phyloP scores from a whole-genome alignment of 2,329 filamentous ascomycete species.

The Zelopaecilomyces penicillatus region DNA sequence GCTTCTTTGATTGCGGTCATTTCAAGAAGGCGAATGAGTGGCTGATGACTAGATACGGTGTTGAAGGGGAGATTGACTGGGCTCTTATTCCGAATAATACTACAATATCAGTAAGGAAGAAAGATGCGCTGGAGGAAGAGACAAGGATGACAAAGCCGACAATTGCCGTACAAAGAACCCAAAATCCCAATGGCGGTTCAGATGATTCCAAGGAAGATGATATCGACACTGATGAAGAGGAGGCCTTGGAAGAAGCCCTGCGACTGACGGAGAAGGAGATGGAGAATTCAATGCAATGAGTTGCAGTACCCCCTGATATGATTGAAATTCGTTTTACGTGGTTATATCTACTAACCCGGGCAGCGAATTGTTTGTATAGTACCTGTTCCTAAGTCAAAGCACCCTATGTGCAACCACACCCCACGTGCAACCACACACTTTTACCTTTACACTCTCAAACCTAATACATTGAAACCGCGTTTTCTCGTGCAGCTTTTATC shows the following conservation, averaged over 20 bases:
- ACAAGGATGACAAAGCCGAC: too few relatives aligned
- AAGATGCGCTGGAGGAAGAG: conserved; percentile 19
- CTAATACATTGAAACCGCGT: too few relatives aligned
- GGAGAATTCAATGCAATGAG: neutral
- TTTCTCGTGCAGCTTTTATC: too few relatives aligned
- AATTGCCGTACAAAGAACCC: conserved; percentile 19
- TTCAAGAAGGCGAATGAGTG: conserved; percentile 80
- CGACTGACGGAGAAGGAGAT: conserved; percentile 23
- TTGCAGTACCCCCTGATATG: neutral
- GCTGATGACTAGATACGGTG: conserved; percentile 70
- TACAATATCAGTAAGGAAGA: conserved; percentile 18
- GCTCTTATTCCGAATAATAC: conserved; percentile 39
- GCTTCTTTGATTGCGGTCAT: conserved; percentile 78
- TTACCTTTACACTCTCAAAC: too few relatives aligned
- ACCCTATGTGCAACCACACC: too few relatives aligned
- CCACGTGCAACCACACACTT: too few relatives aligned
- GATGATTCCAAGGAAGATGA: conserved; percentile 17
- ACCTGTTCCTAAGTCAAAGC: neutral
- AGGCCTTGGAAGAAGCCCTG: conserved; percentile 28
- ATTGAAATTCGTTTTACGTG: neutral
- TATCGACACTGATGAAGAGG: conserved; percentile 28
- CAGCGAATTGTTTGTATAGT: neutral
- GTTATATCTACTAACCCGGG: neutral
- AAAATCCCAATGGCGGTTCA: conserved; percentile 14
- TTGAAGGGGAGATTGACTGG: conserved; percentile 81